These are phyloP conservation scores for Yarrowia sp. DNA, from an alignment of 805 yeast species.

Conservation along the genomic window DNA sequence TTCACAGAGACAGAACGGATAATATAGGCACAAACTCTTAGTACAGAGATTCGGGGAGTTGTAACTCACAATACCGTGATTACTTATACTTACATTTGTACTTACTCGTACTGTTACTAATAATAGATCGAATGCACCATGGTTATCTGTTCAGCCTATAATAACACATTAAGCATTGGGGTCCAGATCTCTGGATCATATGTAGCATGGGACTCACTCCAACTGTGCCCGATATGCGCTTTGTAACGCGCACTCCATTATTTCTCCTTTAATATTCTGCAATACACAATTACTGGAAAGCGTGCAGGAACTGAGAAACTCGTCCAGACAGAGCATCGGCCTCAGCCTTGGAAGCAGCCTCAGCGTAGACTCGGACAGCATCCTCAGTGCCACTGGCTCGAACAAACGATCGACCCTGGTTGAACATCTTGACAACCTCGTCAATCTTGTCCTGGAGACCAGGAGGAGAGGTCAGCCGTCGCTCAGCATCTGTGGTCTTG, in stretches of 20 bases:
- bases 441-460: slow-evolving; percentile 79
- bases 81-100: too few species aligned
- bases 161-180: not conserved
- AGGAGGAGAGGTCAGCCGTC: slow-evolving; percentile 68
- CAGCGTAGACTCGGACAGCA: slow-evolving; percentile 94
- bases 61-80: too few species aligned
- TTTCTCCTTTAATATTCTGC: not conserved
- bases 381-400: slow-evolving; percentile 98
- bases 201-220: not conserved
- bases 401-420: slow-evolving; percentile 79
- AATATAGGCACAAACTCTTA: too few species aligned
- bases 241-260: not conserved
- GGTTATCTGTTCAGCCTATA: not conserved
- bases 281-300: not conserved
- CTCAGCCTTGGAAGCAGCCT: slow-evolving; percentile 56
- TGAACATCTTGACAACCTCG: slow-evolving; percentile 51
- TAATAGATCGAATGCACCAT: not conserved
- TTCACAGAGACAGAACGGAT: not conserved
- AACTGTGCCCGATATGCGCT: not conserved
- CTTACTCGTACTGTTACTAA: not conserved
- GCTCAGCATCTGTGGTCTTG: slow-evolving; percentile 86
- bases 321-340: slow-evolving; percentile 39
- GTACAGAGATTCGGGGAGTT: too few species aligned
- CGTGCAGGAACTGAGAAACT: slow-evolving; percentile 20
- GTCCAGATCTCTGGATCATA: not conserved